phyloP scores from a whole-genome alignment of 495 filamentous ascomycete genomes.

The Aspergillus taichungensis region DNA sequence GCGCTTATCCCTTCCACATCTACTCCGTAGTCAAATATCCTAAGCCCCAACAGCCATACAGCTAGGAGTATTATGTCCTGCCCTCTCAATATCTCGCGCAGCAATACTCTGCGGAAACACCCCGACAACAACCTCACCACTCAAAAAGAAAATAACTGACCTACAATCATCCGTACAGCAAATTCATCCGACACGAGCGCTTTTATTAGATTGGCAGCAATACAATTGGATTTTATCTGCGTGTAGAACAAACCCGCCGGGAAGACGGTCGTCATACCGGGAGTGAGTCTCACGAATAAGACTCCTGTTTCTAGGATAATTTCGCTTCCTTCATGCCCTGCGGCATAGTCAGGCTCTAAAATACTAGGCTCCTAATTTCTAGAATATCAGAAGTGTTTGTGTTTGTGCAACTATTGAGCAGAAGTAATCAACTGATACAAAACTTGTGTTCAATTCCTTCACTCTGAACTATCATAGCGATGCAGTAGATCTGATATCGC shows the following conservation, averaged over 20 bases:
- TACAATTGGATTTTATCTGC: conserved; percentile 40
- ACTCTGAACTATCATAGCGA: too few species aligned
- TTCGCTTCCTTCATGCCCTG: too few species aligned
- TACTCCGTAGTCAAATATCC: conserved; percentile 18
- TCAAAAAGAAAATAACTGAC: conserved; percentile 10
- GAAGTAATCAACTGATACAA: too few species aligned
- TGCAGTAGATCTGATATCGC: too few species aligned
- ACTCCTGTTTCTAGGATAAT: too few species aligned
- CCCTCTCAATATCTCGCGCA: conserved; percentile 18
- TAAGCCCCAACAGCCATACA: conserved; percentile 14
- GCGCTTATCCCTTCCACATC: conserved; percentile 14
- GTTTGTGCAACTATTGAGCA: too few species aligned
- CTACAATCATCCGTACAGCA: conserved; percentile 13
- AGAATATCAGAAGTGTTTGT: too few species aligned
- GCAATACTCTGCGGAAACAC: conserved; percentile 18
- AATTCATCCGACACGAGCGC: conserved; percentile 18
- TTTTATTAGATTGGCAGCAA: conserved; percentile 20
- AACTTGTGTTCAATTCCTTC: too few species aligned
- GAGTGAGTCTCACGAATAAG: too few species aligned
- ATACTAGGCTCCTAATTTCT: too few species aligned
- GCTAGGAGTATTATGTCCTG: conserved; percentile 11
- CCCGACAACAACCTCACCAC: conserved; percentile 13
- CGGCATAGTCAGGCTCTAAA: too few species aligned
- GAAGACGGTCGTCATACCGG: conserved; percentile 42
- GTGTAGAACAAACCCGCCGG: conserved; percentile 37